These are phyloP conservation scores for Calonectria pteridis DNA, from an alignment of 2,329 filamentous ascomycete genomes.

Conservation along the genomic window DNA sequence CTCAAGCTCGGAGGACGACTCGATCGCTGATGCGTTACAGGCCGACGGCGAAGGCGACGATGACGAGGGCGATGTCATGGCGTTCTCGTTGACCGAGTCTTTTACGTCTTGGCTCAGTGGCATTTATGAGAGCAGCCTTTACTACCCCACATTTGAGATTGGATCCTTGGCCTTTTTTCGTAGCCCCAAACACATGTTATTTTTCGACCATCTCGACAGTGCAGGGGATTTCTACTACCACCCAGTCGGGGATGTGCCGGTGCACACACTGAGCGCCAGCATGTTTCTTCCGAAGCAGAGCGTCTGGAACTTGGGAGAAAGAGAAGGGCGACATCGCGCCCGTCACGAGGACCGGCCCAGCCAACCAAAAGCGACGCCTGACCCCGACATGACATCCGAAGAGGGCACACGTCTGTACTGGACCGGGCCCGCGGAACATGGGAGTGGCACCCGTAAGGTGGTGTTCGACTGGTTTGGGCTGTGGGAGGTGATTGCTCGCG, in stretches of 20 bases:
- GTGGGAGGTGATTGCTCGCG: constrained; percentile 54
- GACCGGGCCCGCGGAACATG: constrained; percentile 19
- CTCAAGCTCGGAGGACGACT: constrained; percentile 29
- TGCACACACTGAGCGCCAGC: constrained; percentile 67
- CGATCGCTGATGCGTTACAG: constrained; percentile 33
- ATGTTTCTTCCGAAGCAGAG: constrained; percentile 65
- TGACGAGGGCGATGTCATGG: constrained; percentile 31
- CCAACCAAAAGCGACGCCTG: constrained; percentile 41
- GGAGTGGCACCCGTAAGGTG: constrained; percentile 30
- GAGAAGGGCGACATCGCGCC: constrained; percentile 28
- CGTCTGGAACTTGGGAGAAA: constrained; percentile 64
- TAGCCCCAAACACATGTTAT: constrained; percentile 57
- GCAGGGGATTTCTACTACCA: constrained; percentile 62
- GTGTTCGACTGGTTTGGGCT: constrained; percentile 48
- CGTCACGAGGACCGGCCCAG: constrained; percentile 32
- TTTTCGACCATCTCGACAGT: constrained; percentile 63
- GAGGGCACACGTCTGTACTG: constrained; percentile 31
- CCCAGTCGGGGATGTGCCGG: constrained; percentile 60
- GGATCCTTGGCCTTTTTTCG: constrained; percentile 65
- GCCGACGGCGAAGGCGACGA: constrained; percentile 24
- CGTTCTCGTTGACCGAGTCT: constrained; percentile 43
- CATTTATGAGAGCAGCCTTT: constrained; percentile 63
- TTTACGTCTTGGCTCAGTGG: constrained; percentile 50
- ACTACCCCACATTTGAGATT: constrained; percentile 68
- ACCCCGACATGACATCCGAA: constrained; percentile 38